Conservation (phyloP, 1,284 basidiomycete genomes). For the Vanrija sp. region DNA sequence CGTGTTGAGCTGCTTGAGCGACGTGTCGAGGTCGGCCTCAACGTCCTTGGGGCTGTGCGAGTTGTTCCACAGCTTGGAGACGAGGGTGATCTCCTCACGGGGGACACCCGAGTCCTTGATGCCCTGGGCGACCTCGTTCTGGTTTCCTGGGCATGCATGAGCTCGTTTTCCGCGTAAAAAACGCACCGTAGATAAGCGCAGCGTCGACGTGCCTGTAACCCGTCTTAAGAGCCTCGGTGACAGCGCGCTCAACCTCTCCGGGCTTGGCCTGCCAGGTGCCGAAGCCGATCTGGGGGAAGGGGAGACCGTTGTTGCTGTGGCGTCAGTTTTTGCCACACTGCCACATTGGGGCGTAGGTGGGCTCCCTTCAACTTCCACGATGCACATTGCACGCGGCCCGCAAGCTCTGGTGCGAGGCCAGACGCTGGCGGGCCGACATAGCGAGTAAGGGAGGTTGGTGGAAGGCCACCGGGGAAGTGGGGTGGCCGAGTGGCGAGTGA, state of each 20-base stretch:
- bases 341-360: background rate
- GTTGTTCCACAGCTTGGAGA: conserved; percentile 57
- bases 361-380: background rate
- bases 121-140: conserved; percentile 64
- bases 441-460: too few species aligned
- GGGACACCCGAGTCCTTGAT: conserved; percentile 72
- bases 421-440: too few species aligned
- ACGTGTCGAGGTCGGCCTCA: conserved; percentile 69
- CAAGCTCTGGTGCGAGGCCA: too few species aligned
- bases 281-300: conserved; percentile 68
- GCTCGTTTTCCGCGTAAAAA: background rate
- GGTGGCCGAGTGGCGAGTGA: too few species aligned
- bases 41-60: conserved; percentile 53
- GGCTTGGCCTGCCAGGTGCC: conserved; percentile 78
- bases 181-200: conserved; percentile 67
- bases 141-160: conserved; percentile 51
- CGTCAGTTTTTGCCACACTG: background rate
- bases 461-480: too few species aligned
- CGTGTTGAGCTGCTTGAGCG: conserved; percentile 65
- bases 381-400: too few species aligned
- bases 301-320: conserved; percentile 27
- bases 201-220: conserved; percentile 60
- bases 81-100: conserved; percentile 78
- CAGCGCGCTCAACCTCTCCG: conserved; percentile 57
- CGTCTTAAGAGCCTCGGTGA: conserved; percentile 5